Base-by-base conservation (phyloP, 2,329 filamentous ascomycete species). In the Arthrobotrys pseudoclavata region DNA sequence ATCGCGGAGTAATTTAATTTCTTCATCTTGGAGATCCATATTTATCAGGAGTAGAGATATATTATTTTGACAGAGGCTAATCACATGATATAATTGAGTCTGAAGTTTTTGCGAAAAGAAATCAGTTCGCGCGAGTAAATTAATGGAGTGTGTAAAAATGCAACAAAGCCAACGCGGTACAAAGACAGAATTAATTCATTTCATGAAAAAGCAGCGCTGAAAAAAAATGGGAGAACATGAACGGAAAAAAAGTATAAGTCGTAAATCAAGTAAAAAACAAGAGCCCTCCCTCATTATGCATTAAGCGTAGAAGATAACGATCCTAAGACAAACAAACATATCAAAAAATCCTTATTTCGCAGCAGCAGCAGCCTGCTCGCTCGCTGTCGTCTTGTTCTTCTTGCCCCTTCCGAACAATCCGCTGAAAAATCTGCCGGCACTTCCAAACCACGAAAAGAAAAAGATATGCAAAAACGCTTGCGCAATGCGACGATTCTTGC, bases 381-480 rank as follows among this genome's bases (percentile, higher is more conserved):
- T 62, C 12, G 48, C 53, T 20, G 62, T 64, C 15, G 64, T 66
- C 31, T 60, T 42, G 50, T 76, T 76, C 66, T 76, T 76, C 57
- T 70, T 76, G 6, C 66, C 52, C 50, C 40, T 69, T 34, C 72
- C 72, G 55, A 76, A 76, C 66, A 76, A 64, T 18, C 72, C 72
- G 12, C 66, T 76, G 42, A 76, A 70, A 61, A 67, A 76, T 18
- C 66, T 69, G 3, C 72, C 72, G 22, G 72, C 72, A 20, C 60
- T 60, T 34, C 72, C 72, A 66, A 76, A 76, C 72, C 72, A 76
- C 20, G 72, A 76, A 76, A 76, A 76, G 60, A 76, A 76, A 24
- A 76, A 76, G 20, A 76, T 76, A 61, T 76, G 72, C 48, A 76
- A 70, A 47, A 76, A 76, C 3, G 72, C 72, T 53, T 61, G 48